Conservation (phyloP, 1,284 basidiomycete species). For the Ceratobasidium sp. region DNA sequence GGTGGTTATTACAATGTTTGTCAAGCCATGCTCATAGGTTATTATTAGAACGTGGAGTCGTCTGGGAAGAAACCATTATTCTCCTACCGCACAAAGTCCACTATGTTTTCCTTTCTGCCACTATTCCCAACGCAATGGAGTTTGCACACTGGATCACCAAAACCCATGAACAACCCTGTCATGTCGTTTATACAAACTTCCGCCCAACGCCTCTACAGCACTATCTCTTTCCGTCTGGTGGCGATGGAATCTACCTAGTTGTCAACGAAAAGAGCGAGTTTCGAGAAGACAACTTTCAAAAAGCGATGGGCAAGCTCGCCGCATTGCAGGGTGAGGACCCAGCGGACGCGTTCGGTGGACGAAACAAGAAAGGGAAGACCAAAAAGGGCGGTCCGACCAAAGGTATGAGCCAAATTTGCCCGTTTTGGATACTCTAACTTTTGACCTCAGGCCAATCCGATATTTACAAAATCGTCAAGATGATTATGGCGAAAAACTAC, state of each 20-base stretch:
- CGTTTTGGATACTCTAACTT: neutral
- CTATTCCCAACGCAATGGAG: conserved; percentile 99
- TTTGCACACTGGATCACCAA: conserved; percentile 99
- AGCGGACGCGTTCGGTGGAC: conserved; percentile 84
- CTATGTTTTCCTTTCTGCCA: conserved; percentile 99
- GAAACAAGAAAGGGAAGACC: conserved; percentile 89
- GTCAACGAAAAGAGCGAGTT: conserved; percentile 98
- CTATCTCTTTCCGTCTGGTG: conserved; percentile 96
- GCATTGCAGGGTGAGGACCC: conserved; percentile 92
- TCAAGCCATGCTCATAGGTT: conserved; percentile 12
- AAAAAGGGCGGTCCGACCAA: conserved; percentile 93
- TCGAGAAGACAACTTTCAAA: conserved; percentile 96
- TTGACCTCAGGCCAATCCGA: conserved; percentile 80
- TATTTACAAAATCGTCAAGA: conserved; percentile 98
- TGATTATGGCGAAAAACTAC: conserved; percentile 99
- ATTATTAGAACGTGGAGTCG: conserved; percentile 77
- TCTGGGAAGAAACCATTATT: conserved; percentile 94
- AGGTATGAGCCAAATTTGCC: conserved; percentile 65
- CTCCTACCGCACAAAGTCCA: conserved; percentile 95
- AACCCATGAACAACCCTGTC: conserved; percentile 97
- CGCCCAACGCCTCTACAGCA: conserved; percentile 98
- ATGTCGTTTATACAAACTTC: conserved; percentile 99
- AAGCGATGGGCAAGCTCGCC: conserved; percentile 95
- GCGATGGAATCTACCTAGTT: conserved; percentile 97
- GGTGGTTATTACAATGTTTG: conserved; percentile 38